Base-by-base conservation (phyloP, 768 basidiomycete species). In the Boletales sp. region DNA sequence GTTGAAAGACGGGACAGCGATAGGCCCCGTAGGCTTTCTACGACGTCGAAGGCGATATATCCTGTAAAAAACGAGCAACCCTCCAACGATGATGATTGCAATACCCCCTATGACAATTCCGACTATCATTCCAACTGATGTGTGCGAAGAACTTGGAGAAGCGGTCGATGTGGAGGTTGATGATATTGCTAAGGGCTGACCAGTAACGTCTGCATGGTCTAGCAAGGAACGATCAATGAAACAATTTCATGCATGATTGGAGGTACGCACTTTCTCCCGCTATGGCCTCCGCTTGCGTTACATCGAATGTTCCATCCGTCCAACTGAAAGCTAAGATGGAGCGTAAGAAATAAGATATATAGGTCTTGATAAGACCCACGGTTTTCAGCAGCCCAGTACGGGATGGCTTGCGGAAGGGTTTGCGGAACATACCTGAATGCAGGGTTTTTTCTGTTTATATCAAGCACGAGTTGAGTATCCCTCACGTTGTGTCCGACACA, bases 101-200 rank as follows among this genome's bases (percentile, higher is more conserved):
- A 58, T 10, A 9, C 41, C 57, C 0, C 64, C 65, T 11, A 62
- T 25, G 13, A 66, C 57, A 1, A 67, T 55, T 4, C 64, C 67
- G 5, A 55, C 45, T 38, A 66, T 55, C 10, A 53, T 41, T 17
- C 57, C 60, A 11, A 46, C 32, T 28, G 25, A 28, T 28, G 25
- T 28, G 25, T 28, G 25, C 2, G 59, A 18, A 18, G 28, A n/a
- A 8, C 30, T 38, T 5, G 65, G 48, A 8, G 51, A 40, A 30
- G 60, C 50, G 18, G 39, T 15, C 5, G 55, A 12, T 4, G 41
- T 8, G 15, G 25, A 7, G 25, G 48, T 30, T 8, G 60, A 19
- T 30, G 53, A n/a, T n/a, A n/a, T 53, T 35, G 53, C 12, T 25
- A 47, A 34, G 33, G 57, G 48, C 21, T 14, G 44, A 32, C 66